Conservation (phyloP, 2,329 filamentous ascomycete genomes). For the Apiospora koreana region DNA sequence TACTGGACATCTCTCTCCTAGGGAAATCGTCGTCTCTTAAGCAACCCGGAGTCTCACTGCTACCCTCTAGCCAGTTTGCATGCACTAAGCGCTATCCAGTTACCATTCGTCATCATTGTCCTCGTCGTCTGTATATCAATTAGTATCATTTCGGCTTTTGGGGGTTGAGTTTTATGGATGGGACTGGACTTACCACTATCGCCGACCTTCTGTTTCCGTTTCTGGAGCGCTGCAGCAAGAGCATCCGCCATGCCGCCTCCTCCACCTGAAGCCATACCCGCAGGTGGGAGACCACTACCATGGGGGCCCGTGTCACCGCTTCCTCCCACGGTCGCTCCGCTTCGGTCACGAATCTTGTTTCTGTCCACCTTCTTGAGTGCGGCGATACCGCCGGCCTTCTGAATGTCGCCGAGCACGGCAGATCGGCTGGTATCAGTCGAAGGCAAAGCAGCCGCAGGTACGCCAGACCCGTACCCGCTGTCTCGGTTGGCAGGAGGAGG, state of each 20-base stretch:
- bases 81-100: constrained; percentile 12
- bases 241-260: constrained; percentile 78
- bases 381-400: constrained; percentile 66
- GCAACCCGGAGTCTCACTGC: neutral
- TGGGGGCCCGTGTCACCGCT: constrained; percentile 49
- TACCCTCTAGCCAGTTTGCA: neutral
- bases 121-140: constrained; percentile 64
- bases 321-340: constrained; percentile 61
- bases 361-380: constrained; percentile 76
- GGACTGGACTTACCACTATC: constrained; percentile 76
- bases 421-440: constrained; percentile 49
- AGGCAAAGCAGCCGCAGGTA: constrained; percentile 46
- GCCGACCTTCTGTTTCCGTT: constrained; percentile 91
- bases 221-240: constrained; percentile 73
- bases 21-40: neutral
- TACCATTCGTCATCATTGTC: constrained; percentile 76
- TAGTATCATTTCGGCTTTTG: neutral
- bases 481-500: constrained; percentile 59
- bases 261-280: constrained; percentile 51
- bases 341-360: constrained; percentile 70
- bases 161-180: neutral
- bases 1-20: neutral
- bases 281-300: constrained; percentile 52
- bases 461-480: constrained; percentile 58
- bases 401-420: constrained; percentile 71